A percentile compares a stretch with the other conserved stretches of the same genome.
Conservation (phyloP, 129 eudicot species). For the Artemisia tridentata region DNA sequence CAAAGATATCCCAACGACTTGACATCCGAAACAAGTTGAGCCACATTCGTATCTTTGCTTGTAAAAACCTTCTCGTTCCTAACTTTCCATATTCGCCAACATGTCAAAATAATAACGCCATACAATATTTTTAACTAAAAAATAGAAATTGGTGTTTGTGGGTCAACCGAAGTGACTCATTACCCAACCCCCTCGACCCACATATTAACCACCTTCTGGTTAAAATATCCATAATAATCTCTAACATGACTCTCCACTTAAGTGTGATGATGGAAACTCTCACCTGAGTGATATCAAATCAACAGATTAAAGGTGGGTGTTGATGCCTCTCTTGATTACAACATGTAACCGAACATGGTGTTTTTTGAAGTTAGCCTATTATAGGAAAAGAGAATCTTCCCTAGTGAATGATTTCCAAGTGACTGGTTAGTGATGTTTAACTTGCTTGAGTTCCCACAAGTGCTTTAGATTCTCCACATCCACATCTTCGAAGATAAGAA, state of each 20-base stretch:
- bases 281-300: slow-evolving; percentile 30
- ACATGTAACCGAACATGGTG: slow-evolving; percentile 26
- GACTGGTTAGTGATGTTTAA: slow-evolving; percentile 1
- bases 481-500: background rate
- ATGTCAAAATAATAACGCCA: no score
- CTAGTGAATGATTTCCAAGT: slow-evolving; percentile 10
- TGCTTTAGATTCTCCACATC: slow-evolving; percentile 29
- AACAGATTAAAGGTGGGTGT: slow-evolving; percentile 14
- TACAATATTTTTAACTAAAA: no score
- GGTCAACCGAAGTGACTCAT: no score
- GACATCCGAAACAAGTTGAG: no score
- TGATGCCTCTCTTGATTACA: slow-evolving; percentile 24
- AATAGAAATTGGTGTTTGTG: no score
- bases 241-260: slow-evolving; percentile 17
- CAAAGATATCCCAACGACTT: no score
- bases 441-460: slow-evolving; percentile 31
- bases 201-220: background rate
- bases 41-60: no score
- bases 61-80: no score
- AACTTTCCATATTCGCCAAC: no score
- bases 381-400: background rate
- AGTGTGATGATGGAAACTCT: slow-evolving; percentile 12
- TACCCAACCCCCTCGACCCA: background rate
- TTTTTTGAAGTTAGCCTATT: slow-evolving; percentile 7
- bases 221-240: background rate